A percentile compares a stretch with the other conserved stretches of the same genome.
phyloP scores from a whole-genome alignment of 2,329 filamentous ascomycete species.

The Anisogramma anomala region DNA sequence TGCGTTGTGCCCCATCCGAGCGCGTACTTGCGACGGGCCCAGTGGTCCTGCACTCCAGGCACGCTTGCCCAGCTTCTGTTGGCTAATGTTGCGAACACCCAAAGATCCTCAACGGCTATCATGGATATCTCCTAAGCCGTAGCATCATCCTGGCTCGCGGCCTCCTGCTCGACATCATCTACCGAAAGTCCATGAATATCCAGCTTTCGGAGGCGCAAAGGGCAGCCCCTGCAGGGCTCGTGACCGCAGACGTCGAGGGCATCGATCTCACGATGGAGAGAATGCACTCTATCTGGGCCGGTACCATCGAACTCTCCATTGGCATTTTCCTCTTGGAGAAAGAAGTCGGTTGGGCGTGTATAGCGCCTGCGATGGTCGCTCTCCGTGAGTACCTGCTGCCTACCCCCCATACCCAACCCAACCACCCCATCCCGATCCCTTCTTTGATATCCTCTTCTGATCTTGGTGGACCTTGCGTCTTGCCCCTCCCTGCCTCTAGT shows the following conservation, averaged over 20 bases:
- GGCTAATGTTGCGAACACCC: not conserved
- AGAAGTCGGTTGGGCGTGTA: slow-evolving; percentile 35
- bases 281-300: slow-evolving; percentile 51
- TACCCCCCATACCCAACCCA: too few species aligned
- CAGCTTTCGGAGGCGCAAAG: slow-evolving; percentile 25
- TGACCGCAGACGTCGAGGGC: slow-evolving; percentile 36
- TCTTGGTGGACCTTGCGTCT: too few species aligned
- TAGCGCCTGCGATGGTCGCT: slow-evolving; percentile 34
- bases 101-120: slow-evolving; percentile 20
- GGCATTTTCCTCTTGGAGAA: slow-evolving; percentile 41
- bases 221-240: slow-evolving; percentile 31
- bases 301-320: slow-evolving; percentile 41
- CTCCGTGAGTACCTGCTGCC: slow-evolving; percentile 17
- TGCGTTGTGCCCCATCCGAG: too few species aligned
- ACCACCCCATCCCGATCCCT: too few species aligned
- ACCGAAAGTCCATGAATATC: slow-evolving; percentile 30
- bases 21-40: too few species aligned
- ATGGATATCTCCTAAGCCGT: slow-evolving; percentile 26
- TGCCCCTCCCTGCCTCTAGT: slow-evolving; percentile 18
- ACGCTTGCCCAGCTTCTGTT: too few species aligned
- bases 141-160: slow-evolving; percentile 27
- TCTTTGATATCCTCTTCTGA: too few species aligned
- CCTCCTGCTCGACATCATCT: slow-evolving; percentile 34
- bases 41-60: too few species aligned
- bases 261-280: slow-evolving; percentile 24